These are phyloP conservation scores for Allium fistulosum DNA, from an alignment of 106 monocot species.

Conservation along the genomic window DNA sequence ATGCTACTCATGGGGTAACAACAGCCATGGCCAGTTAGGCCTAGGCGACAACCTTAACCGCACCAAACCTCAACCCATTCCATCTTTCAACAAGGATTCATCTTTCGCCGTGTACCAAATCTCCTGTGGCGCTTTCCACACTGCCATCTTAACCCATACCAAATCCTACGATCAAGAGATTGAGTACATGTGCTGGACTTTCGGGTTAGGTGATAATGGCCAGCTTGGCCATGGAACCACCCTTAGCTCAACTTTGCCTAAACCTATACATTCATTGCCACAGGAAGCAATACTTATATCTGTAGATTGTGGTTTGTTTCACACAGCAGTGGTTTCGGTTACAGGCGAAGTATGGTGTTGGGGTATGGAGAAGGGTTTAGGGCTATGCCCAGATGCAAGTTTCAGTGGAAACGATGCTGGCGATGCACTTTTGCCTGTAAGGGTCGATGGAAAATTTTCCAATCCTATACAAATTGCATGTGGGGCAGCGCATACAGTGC, in stretches of 20 bases:
- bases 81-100: constrained; percentile 38
- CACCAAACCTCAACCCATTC: constrained; percentile 31
- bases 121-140: constrained; percentile 71
- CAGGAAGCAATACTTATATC: constrained; percentile 44
- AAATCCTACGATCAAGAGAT: constrained; percentile 39
- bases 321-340: constrained; percentile 58
- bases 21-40: constrained; percentile 75
- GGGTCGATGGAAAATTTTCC: constrained; percentile 29
- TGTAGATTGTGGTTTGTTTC: constrained; percentile 76
- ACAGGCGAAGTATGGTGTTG: constrained; percentile 75
- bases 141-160: constrained; percentile 53
- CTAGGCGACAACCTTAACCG: constrained; percentile 52
- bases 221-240: constrained; percentile 74
- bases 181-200: constrained; percentile 70
- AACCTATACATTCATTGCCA: constrained; percentile 38
- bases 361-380: constrained; percentile 88
- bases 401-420: constrained; percentile 40
- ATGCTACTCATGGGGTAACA: constrained; percentile 80
- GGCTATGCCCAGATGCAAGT: constrained; percentile 64
- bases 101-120: constrained; percentile 73
- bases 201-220: constrained; percentile 79
- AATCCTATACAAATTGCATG: constrained; percentile 49
- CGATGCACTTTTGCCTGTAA: constrained; percentile 49
- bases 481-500: constrained; percentile 78
- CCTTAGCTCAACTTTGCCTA: constrained; percentile 20